Evolutionary conservation across 2,329 filamentous ascomycete genomes (phyloP), one percentile per base, ranked within the genome.

Genomic region (Fusarium sp.): DNA sequence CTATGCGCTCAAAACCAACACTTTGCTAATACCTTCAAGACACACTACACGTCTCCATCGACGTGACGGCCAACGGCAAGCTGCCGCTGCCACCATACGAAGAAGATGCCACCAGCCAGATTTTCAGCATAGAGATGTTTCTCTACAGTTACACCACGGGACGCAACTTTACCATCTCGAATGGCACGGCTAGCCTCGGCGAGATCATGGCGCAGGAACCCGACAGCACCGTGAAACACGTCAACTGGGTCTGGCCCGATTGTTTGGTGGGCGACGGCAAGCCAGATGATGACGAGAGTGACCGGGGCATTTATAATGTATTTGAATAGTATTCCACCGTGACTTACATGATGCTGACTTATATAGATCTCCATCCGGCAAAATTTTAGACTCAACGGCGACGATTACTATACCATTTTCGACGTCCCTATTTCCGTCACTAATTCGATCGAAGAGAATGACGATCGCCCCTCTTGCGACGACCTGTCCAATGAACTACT

Each of bases 231-330:
- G 90, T 92, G 44, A 92, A 92, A 76, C 90, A 92, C 75, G 84
- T 92, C 66, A 89, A 89, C 74, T 92, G 90, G 88, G 81, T 86
- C 18, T 92, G 90, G 90, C 90, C 90, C 0, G 84, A 86, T 62
- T 92, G 90, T 71, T 81, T 92, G 0, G 86, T 88, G 3, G 90
- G 90, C 16, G 81, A 89, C 54, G 87, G 87, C 3, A 77, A 84
- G 68, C 81, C 84, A 25, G 71, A 76, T 1, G 76, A 78, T 4
- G 76, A 78, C 0, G 80, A 80, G 61, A 87, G 84, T 55, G 85
- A 84, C 3, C 65, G 72, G 13, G 90, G 89, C 3, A 79, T 81
- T 16, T 92, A 92, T 75, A 92, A 92, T 72, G 84, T 86, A 67
- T 73, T 83, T 84, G 63, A 75, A 80, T 27, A 11, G 11, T 23